Evolutionary conservation across 495 filamentous ascomycete species (phyloP).

Genomic region (Talaromyces wortmannii): DNA sequence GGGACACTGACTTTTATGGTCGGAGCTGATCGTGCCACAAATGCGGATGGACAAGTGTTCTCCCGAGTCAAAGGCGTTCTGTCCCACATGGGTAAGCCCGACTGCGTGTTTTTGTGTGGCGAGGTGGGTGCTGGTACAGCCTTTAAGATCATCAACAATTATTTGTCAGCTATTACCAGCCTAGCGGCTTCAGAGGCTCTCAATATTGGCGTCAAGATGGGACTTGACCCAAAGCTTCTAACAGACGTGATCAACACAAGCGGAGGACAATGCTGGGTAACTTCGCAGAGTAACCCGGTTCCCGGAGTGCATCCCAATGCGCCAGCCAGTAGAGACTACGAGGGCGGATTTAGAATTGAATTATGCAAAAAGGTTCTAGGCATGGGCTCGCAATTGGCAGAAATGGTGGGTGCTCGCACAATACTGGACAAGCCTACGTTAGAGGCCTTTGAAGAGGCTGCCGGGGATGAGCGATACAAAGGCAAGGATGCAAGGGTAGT

Average conservation of each 20-base stretch:
- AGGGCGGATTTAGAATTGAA: background rate
- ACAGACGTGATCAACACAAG: background rate
- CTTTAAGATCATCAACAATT: background rate
- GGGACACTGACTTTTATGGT: background rate
- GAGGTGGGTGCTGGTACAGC: background rate
- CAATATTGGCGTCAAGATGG: background rate
- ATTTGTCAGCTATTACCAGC: background rate
- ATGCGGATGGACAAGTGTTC: background rate
- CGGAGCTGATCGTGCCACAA: background rate
- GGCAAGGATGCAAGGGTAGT: background rate
- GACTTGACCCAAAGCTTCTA: background rate
- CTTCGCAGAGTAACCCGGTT: background rate
- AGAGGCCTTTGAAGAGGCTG: background rate
- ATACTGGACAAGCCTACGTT: background rate
- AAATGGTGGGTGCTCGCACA: background rate
- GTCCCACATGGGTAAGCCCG: background rate
- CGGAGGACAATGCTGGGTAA: background rate
- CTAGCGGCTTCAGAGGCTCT: background rate
- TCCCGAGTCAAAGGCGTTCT: background rate
- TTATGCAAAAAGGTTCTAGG: background rate
- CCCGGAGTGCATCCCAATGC: background rate
- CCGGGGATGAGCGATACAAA: background rate
- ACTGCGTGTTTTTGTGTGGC: background rate
- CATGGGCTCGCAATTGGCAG: background rate
- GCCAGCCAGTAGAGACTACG: background rate